Evolutionary conservation across 192 early-diverging fungal genomes (phyloP).

Genomic region (Rhizoclosmatium sp.): DNA sequence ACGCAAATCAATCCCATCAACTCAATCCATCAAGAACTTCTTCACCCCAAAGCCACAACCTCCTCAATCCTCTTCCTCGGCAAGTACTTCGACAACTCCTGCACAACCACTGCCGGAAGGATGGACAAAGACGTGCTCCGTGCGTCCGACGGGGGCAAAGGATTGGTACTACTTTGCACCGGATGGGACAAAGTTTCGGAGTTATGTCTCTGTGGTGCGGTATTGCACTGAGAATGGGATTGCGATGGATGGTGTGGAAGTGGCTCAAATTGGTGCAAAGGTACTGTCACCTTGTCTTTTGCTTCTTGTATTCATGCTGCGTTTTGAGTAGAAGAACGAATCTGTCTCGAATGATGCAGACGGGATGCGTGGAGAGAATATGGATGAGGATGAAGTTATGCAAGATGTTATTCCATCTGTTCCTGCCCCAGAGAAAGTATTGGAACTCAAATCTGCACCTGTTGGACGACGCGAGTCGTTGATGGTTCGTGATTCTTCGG

Average conservation of each 20-base stretch:
- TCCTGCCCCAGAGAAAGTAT: too few relatives aligned
- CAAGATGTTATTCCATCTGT: too few relatives aligned
- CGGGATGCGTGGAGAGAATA: neutral
- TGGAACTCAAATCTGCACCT: too few relatives aligned
- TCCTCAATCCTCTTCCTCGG: neutral
- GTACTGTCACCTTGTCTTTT: neutral
- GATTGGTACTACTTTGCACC: slow-evolving; percentile 20
- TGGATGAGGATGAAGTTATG: neutral
- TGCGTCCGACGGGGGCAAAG: slow-evolving; percentile 1
- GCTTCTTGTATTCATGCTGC: neutral
- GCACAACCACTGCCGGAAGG: neutral
- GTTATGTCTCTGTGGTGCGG: slow-evolving; percentile 16
- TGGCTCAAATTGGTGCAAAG: neutral
- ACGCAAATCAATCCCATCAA: neutral
- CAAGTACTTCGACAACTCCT: neutral
- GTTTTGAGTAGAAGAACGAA: neutral
- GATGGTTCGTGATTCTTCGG: too few relatives aligned
- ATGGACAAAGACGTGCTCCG: slow-evolving; percentile 17
- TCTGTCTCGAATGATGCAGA: neutral
- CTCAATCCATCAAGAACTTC: neutral
- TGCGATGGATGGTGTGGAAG: neutral
- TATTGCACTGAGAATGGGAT: slow-evolving; percentile 23
- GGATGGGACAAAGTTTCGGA: slow-evolving; percentile 15
- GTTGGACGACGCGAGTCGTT: too few relatives aligned
- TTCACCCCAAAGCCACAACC: neutral